Evolutionary conservation across 139 green algal species (phyloP).

Genomic region (Chlamydomonas sp.): DNA sequence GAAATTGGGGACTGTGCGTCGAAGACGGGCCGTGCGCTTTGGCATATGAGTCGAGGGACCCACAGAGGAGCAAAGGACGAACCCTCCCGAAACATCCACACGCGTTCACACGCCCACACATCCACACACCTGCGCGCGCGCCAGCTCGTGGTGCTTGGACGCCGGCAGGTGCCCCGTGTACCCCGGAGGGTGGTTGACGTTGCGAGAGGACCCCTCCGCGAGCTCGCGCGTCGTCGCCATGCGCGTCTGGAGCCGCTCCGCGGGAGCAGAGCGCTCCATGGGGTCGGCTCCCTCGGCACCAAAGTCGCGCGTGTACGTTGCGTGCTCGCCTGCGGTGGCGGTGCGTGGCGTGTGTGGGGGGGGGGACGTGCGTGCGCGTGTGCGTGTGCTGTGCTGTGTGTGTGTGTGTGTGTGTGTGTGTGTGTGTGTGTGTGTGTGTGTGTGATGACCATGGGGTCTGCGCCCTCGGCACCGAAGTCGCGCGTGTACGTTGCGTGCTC

Average conservation of each 20-base stretch:
- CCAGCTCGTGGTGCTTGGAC: conserved; percentile 19
- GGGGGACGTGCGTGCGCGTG: no score
- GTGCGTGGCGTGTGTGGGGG: no score
- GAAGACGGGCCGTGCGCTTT: neutral
- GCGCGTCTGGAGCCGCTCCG: conserved; percentile 27
- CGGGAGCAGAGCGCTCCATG: conserved; percentile 26
- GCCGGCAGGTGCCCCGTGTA: conserved; percentile 51
- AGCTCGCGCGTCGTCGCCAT: conserved; percentile 33
- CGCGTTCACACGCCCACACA: no score
- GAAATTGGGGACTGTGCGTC: no score
- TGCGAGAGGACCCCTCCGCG: conserved; percentile 41
- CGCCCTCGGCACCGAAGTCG: conserved; percentile 29
- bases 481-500: conserved; percentile 12
- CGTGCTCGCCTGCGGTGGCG: neutral
- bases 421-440: no score
- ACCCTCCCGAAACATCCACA: neutral
- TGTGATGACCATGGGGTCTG: conserved; percentile 42
- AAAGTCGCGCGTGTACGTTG: conserved; percentile 26
- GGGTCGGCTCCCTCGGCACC: conserved; percentile 30
- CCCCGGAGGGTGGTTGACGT: conserved; percentile 40
- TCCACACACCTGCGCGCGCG: conserved; percentile 3
- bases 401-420: no score
- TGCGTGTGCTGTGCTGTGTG: no score
- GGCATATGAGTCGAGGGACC: conserved; percentile 5
- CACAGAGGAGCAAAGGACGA: neutral